Evolutionary conservation across 169 alveolate species (phyloP).

Genomic region (Eimeria zaria): DNA sequence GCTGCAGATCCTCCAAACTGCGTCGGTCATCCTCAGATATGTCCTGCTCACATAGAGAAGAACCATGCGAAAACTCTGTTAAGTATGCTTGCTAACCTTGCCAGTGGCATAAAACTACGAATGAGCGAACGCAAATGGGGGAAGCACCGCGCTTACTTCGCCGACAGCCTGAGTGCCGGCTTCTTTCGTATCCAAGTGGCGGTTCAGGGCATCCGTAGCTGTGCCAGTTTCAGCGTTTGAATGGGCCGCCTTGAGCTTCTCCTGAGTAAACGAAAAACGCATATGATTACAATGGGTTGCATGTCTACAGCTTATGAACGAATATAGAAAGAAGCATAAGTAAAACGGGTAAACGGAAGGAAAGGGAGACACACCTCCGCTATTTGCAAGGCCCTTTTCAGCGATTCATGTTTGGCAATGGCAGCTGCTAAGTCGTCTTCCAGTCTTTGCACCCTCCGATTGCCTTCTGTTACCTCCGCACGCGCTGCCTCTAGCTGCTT

Average conservation of each 20-base stretch:
- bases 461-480: constrained; percentile 58
- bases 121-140: background rate
- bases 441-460: constrained; percentile 54
- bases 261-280: background rate
- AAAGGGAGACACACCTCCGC: constrained; percentile 25
- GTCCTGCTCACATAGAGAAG: background rate
- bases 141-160: background rate
- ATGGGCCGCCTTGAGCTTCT: background rate
- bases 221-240: constrained; percentile 27
- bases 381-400: background rate
- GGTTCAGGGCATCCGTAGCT: background rate
- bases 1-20: constrained; percentile 21
- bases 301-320: background rate
- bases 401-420: background rate
- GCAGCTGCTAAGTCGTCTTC: constrained; percentile 43
- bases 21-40: background rate
- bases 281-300: background rate
- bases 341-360: background rate
- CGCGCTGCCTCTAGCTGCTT: constrained; percentile 74
- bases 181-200: constrained; percentile 39
- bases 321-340: background rate
- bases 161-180: constrained; percentile 33
- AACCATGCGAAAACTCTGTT: background rate
- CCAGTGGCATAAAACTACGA: background rate
- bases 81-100: background rate